Evolutionary conservation across 768 basidiomycete genomes (phyloP), one percentile per base, ranked within the genome.

Genomic region (Termitomyces sp.): DNA sequence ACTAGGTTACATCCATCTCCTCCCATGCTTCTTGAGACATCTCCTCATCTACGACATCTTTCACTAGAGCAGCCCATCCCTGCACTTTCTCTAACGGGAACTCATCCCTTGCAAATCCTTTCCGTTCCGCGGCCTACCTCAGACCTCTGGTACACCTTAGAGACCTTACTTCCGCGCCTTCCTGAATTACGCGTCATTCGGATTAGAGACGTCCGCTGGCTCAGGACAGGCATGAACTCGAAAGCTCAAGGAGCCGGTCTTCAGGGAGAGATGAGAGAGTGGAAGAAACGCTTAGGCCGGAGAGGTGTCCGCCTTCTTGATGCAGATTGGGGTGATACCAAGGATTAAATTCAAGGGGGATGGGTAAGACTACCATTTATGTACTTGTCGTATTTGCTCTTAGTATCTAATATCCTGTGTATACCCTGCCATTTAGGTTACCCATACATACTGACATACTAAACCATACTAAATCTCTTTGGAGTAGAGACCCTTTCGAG

Each of bases 201-300:
- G 16, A 76, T 80, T 16, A 76, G 88, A 58, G 89, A 91, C 62
- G 79, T 90, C 18, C 82, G 83, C 33, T 93, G 91, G 89, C 70
- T 93, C 36, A 74, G 85, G 54, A 79, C 78, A 52, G 91, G 89
- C 0, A 79, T 92, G 69, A 84, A 80, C 8, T 72, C 71, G 0
- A 76, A 79, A 58, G 91, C 91, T 26, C 84, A 82, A 62, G 84
- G 81, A 61, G 82, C 91, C 7, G 91, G 91, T 8, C 81, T 91
- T 14, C 91, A 92, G 71, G 91, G 90, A 43, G 88, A 91, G 68
- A 86, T 93, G 83, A 74, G 77, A 61, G 81, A 85, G 56, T 93
- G 91, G 91, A 79, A 78, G 59, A 78, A 81, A 47, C 79, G 86
- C 53, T 74, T 93, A 33, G 74, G 73, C 12, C 76, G 83, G 55